Conservation (phyloP, 1,284 basidiomycete species). For the Irpex rosettiformis region DNA sequence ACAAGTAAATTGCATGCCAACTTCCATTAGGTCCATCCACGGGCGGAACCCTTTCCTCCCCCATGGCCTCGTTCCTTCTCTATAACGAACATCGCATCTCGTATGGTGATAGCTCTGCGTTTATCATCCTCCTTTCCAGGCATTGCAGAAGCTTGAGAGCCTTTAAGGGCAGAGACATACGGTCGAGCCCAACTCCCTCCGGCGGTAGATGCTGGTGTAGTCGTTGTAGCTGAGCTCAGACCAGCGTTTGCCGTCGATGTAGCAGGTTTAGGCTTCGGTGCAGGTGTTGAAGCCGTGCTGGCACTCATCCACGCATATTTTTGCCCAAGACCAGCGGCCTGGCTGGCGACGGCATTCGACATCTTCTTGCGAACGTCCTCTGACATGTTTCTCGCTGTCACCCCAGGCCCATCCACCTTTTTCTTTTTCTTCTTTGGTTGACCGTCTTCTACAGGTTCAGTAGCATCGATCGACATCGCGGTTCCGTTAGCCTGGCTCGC, state of each 20-base stretch:
- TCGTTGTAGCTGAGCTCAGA: conserved; percentile 27
- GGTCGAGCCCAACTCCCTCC: conserved; percentile 56
- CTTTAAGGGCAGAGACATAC: conserved; percentile 49
- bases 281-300: conserved; percentile 38
- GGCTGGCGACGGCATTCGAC: conserved; percentile 84
- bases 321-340: conserved; percentile 72
- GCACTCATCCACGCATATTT: conserved; percentile 87
- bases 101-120: conserved; percentile 58
- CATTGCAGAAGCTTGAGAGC: conserved; percentile 30
- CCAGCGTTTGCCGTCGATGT: conserved; percentile 30
- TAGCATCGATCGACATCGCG: conserved; percentile 25
- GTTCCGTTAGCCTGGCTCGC: conserved; percentile 50
- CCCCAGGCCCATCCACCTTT: conserved; percentile 72
- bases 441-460: conserved; percentile 42
- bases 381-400: conserved; percentile 82
- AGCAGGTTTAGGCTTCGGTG: conserved; percentile 45
- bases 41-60: conserved; percentile 67
- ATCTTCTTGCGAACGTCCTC: conserved; percentile 87
- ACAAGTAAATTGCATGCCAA: not conserved
- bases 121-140: conserved; percentile 50
- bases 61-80: conserved; percentile 77
- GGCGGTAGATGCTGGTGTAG: conserved; percentile 31
- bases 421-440: conserved; percentile 78
- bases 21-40: conserved; percentile 53
- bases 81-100: conserved; percentile 78